A percentile compares a stretch with the other conserved stretches of the same genome.
These are phyloP conservation scores for Daedalea quercina DNA, from an alignment of 768 basidiomycete species.

Conservation along the genomic window DNA sequence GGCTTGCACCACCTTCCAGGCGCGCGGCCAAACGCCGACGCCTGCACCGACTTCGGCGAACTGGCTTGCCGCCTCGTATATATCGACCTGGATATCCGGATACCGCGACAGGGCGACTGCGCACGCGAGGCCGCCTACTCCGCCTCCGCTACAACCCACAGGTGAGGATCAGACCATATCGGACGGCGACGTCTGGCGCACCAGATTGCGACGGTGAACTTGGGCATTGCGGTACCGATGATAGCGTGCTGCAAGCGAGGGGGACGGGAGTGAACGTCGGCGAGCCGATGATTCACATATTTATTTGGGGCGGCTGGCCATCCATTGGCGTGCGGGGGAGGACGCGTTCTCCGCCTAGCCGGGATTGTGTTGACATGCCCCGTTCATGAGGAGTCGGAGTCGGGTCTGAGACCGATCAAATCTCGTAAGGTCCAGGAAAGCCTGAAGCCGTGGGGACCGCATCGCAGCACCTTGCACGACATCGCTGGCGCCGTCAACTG, in stretches of 20 bases:
- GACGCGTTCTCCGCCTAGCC: no score
- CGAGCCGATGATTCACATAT: neutral
- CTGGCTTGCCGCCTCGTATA: constrained; percentile 26
- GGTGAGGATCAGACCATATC: constrained; percentile 10
- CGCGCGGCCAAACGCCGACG: constrained; percentile 31
- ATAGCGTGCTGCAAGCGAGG: neutral
- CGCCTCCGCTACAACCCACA: constrained; percentile 18
- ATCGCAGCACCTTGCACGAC: neutral
- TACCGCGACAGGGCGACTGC: constrained; percentile 22
- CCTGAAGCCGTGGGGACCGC: neutral
- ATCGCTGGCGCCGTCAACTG: neutral
- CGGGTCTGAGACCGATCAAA: neutral
- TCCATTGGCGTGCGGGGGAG: no score
- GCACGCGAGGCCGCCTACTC: constrained; percentile 24
- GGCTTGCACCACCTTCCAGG: constrained; percentile 19
- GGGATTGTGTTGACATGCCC: neutral
- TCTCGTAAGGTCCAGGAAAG: neutral
- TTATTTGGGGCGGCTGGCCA: neutral
- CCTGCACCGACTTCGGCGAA: constrained; percentile 27
- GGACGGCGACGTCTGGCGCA: constrained; percentile 20
- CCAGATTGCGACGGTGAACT: constrained; percentile 51
- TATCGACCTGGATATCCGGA: constrained; percentile 22
- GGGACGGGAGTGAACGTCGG: no score
- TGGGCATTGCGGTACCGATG: constrained; percentile 19
- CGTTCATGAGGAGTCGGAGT: neutral